Evolutionary conservation across 345 rosid species (phyloP).

Genomic region (Microthlaspi erraticum): DNA sequence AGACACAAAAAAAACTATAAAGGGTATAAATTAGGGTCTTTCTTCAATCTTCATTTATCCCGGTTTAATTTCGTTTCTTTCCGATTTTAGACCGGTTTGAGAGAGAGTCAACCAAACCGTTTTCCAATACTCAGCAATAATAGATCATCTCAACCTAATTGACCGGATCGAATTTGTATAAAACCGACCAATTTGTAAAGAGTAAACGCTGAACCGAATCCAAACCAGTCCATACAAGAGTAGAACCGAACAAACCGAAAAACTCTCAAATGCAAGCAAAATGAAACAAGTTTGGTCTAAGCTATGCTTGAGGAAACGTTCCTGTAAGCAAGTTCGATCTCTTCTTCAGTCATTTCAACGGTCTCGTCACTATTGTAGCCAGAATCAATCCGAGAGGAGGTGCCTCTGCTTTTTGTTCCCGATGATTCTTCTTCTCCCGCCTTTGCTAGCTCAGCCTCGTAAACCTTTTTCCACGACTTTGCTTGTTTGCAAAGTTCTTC

Average conservation of each 20-base stretch:
- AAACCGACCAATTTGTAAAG: conserved; percentile 4
- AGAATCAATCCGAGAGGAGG: conserved; percentile 30
- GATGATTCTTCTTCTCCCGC: conserved; percentile 38
- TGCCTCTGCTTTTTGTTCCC: conserved; percentile 35
- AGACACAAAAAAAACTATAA: not conserved
- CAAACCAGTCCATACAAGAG: not conserved
- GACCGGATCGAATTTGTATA: not conserved
- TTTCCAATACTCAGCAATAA: not conserved
- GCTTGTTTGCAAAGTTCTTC: conserved; percentile 63
- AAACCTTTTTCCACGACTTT: conserved; percentile 60
- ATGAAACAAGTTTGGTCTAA: conserved; percentile 19
- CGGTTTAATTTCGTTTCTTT: conserved; percentile 6
- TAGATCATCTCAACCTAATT: not conserved
- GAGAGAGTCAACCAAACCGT: conserved; percentile 7
- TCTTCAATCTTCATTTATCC: conserved; percentile 32
- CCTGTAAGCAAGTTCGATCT: conserved; percentile 62
- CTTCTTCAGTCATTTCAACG: conserved; percentile 91
- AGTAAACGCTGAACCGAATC: not conserved
- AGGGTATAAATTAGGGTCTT: conserved; percentile 45
- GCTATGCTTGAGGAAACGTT: conserved; percentile 51
- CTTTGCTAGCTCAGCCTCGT: conserved; percentile 57
- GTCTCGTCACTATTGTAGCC: conserved; percentile 85
- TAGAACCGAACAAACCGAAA: conserved; percentile 8
- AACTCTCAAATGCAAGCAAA: conserved; percentile 14
- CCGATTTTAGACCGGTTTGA: conserved; percentile 12